These are phyloP conservation scores for Citrullus amarus DNA, from an alignment of 306 rosid genomes.

Conservation along the genomic window DNA sequence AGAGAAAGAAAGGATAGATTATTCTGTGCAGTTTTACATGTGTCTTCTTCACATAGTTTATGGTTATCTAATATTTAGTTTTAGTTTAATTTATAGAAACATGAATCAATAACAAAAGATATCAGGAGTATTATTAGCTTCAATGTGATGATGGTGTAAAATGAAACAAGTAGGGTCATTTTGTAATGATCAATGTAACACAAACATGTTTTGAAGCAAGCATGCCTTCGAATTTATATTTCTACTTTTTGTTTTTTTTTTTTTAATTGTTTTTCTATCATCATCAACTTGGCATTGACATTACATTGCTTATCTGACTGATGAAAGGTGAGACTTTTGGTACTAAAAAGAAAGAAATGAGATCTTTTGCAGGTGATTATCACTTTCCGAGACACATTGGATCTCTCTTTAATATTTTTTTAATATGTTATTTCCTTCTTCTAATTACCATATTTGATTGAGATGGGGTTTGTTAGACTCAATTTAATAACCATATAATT, in stretches of 20 bases:
- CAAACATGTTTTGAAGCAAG: not conserved
- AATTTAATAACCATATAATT: too few species aligned
- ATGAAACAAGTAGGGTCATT: slow-evolving; percentile 1
- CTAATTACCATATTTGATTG: not conserved
- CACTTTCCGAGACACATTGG: slow-evolving; percentile 1
- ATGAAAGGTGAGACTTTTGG: not conserved
- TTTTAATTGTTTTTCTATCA: not conserved
- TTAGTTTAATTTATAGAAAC: slow-evolving; percentile 4
- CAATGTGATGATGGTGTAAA: not conserved
- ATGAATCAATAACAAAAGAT: not conserved
- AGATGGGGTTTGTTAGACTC: not conserved
- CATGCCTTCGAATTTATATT: not conserved
- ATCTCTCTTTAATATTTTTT: not conserved
- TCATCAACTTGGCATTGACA: not conserved
- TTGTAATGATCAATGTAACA: not conserved
- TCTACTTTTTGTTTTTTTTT: not conserved
- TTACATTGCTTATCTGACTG: not conserved
- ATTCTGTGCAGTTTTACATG: not conserved
- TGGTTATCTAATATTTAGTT: not conserved
- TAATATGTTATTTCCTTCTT: not conserved
- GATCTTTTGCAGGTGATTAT: slow-evolving; percentile 1
- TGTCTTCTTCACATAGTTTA: not conserved
- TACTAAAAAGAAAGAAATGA: not conserved
- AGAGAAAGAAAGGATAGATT: not conserved
- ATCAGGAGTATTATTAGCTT: not conserved